Percentiles rank a stretch among this genome's conserved stretches.
These are phyloP conservation scores for Rhizophora apiculata DNA, from an alignment of 345 rosid genomes.

Conservation along the genomic window DNA sequence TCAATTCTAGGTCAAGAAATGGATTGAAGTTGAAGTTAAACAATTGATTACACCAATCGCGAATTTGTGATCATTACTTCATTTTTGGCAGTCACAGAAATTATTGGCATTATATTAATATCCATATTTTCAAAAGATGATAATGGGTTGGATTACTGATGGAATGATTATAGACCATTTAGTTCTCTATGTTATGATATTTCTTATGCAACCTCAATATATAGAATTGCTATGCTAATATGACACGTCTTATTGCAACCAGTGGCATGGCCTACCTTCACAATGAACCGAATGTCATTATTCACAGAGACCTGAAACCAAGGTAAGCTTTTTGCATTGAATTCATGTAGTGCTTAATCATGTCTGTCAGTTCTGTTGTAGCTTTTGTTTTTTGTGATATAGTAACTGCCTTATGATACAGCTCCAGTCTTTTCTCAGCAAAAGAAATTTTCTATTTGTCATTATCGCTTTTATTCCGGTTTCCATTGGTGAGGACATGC, in stretches of 20 bases:
- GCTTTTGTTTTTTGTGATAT: background rate
- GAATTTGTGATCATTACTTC: too few relatives aligned
- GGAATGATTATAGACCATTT: too few relatives aligned
- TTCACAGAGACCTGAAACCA: slow-evolving; percentile 93
- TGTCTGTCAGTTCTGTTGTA: background rate
- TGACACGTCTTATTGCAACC: slow-evolving; percentile 22
- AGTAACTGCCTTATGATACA: background rate
- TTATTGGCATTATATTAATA: too few relatives aligned
- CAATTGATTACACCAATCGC: too few relatives aligned
- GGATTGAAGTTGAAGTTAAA: too few relatives aligned
- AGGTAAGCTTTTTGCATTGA: slow-evolving; percentile 44
- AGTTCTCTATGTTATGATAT: slow-evolving; percentile 1
- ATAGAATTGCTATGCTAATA: slow-evolving; percentile 20
- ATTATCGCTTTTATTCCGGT: background rate
- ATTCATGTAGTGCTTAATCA: slow-evolving; percentile 1
- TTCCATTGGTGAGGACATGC: background rate
- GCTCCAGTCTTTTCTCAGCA: slow-evolving; percentile 3
- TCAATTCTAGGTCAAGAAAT: too few relatives aligned
- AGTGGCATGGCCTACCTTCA: slow-evolving; percentile 99
- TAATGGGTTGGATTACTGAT: too few relatives aligned
- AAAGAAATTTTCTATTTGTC: background rate
- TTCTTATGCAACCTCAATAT: background rate
- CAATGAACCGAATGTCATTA: slow-evolving; percentile 93
- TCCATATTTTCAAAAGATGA: too few relatives aligned
- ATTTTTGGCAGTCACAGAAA: too few relatives aligned